Conservation (phyloP, 2,329 filamentous ascomycete species). For the Polytolypa hystricis region DNA sequence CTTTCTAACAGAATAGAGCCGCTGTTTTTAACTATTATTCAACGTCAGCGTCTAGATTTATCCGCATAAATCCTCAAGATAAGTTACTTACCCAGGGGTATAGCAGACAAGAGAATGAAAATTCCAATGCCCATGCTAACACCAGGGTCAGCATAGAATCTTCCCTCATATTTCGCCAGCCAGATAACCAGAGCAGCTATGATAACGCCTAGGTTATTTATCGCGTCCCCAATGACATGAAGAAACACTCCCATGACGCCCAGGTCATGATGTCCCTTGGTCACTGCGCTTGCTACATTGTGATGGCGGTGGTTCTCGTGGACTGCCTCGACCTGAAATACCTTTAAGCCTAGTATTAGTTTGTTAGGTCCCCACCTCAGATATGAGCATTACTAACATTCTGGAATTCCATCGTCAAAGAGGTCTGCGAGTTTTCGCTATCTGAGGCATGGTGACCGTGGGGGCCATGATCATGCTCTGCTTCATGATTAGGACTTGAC, state of each 20-base stretch:
- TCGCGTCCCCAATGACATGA: constrained; percentile 60
- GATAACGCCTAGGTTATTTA: constrained; percentile 68
- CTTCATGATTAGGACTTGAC: too few species aligned
- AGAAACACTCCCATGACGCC: constrained; percentile 55
- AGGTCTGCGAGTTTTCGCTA: background rate
- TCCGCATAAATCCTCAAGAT: background rate
- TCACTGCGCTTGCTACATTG: constrained; percentile 25
- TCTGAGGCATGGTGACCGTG: constrained; percentile 10
- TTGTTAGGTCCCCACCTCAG: too few species aligned
- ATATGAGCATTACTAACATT: too few species aligned
- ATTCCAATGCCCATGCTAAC: constrained; percentile 58
- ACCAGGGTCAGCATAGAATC: constrained; percentile 63
- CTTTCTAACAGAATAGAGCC: constrained; percentile 59
- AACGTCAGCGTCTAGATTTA: background rate
- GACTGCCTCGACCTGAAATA: background rate
- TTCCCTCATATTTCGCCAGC: constrained; percentile 36
- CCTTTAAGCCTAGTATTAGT: too few species aligned
- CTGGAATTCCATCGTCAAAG: background rate
- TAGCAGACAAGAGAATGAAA: constrained; percentile 57
- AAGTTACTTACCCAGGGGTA: constrained; percentile 40
- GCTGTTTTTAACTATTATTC: constrained; percentile 4
- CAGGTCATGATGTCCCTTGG: constrained; percentile 41
- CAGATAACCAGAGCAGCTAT: constrained; percentile 58
- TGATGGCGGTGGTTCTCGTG: constrained; percentile 11
- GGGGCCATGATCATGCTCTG: constrained; percentile 20